Base-by-base conservation (phyloP, 2,329 filamentous ascomycete species). In the Aspergillus pseudoglaucus region DNA sequence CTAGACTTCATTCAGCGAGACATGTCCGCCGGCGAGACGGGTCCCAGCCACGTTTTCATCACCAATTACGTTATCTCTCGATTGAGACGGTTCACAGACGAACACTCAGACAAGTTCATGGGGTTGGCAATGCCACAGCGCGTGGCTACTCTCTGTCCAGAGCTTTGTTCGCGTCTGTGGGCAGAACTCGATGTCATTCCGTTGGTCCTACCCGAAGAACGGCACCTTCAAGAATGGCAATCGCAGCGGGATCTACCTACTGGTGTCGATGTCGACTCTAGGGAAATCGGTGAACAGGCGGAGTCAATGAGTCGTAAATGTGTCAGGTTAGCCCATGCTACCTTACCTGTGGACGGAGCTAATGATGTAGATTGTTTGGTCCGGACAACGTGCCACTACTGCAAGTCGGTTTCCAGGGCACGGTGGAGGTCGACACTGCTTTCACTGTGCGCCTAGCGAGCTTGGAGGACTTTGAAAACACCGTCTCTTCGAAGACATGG, bases 231-330 rank as follows among this genome's bases (percentile, higher is more conserved):
- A 12, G 25, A 12, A 54, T 15, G 48, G 4, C 50, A 52, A 8
- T 41, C 37, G 42, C 8, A 47, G 8, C 50, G 53, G 39, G 50
- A 51, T 8, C 45, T 52, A 70, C 41, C 63, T 56, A 68, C 58
- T 44, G 52, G 22, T 42, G 50, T 48, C 12, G 42, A 49, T 52
- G 80, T 78, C 75, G 71, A 76, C 41, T 65, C 70, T 30, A 81
- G 82, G 61, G 71, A 76, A n/a, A 76, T 90, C 4, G 88, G 90
- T 58, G 88, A 93, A 63, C 83, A 90, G 64, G 87, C 88, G 1
- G 88, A 91, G 62, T 87, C 84, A 0, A 86, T 90, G 79, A 84
- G 84, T 1, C 77, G 88, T 52, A 90, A 90, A 71, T 88, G 85
- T 63, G 77, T 90, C 52, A 79, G 83, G 83, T 86, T 68, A 15